phyloP scores from a whole-genome alignment of 1,139 yeast species.

The Pichia sp. region DNA sequence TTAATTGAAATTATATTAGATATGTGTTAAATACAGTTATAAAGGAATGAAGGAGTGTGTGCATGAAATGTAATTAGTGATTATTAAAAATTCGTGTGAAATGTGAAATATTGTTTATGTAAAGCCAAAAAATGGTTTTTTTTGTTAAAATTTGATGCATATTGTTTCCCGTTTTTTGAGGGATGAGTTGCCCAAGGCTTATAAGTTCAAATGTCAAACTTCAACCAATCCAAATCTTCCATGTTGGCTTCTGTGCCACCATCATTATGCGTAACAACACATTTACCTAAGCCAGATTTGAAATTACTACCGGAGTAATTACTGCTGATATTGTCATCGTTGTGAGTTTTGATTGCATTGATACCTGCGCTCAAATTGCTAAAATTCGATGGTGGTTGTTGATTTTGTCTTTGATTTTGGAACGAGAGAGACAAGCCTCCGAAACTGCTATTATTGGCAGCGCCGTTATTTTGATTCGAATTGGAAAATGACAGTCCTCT shows the following conservation, averaged over 20 bases:
- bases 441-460: no score
- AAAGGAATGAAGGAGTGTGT: no score
- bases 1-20: no score
- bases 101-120: no score
- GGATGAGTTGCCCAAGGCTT: no score
- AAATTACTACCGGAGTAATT: not conserved
- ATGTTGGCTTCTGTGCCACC: slow-evolving; percentile 5
- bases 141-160: no score
- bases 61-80: no score
- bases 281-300: not conserved
- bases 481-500: slow-evolving; percentile 17
- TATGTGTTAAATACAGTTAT: no score
- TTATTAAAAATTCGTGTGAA: no score
- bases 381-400: slow-evolving; percentile 11
- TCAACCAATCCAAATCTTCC: slow-evolving; percentile 26
- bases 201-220: slow-evolving; percentile 20
- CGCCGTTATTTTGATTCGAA: not conserved
- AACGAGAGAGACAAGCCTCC: no score
- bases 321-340: not conserved
- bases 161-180: no score
- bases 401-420: not conserved
- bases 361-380: slow-evolving; percentile 18
- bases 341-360: slow-evolving; percentile 11
- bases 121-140: no score
- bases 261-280: not conserved